Percentiles rank a stretch among this genome's conserved stretches.
Conservation (phyloP, 805 yeast genomes). For the Schwanniomyces sp. region DNA sequence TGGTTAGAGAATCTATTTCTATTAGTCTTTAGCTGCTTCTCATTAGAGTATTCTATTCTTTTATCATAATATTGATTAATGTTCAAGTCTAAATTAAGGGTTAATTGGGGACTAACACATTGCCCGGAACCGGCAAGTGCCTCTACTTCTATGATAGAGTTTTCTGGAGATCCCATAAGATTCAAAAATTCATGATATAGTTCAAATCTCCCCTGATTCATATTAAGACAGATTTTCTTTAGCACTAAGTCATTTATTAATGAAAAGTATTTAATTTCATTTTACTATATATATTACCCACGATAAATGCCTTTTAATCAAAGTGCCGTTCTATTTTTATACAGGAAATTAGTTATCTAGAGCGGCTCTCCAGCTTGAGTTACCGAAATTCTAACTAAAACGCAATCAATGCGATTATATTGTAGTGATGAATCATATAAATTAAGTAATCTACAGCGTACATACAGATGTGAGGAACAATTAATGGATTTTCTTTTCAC, state of each 20-base stretch:
- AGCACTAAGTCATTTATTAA: not conserved
- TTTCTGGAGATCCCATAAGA: slow-evolving; percentile 15
- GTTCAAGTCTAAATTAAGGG: slow-evolving; percentile 8
- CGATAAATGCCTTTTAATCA: not conserved
- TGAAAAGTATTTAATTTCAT: not conserved
- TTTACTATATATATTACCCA: not conserved
- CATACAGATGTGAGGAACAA: not conserved
- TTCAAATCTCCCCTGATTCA: slow-evolving; percentile 12
- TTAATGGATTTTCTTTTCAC: not conserved
- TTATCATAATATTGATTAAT: slow-evolving; percentile 7
- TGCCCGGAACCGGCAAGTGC: not conserved
- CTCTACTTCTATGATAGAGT: not conserved
- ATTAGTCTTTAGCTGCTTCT: not conserved
- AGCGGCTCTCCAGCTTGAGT: not conserved
- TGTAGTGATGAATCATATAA: not conserved
- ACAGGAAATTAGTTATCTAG: not conserved
- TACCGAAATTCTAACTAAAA: not conserved
- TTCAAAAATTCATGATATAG: slow-evolving; percentile 26
- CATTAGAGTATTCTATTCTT: slow-evolving; percentile 1
- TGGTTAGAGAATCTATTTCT: not conserved
- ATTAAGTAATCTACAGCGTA: not conserved
- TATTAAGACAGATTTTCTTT: not conserved
- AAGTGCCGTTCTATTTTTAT: not conserved
- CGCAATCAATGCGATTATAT: not conserved
- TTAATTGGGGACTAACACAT: not conserved